Evolutionary conservation across 2,329 filamentous ascomycete genomes (phyloP).

Genomic region (Penicillium nordicum): DNA sequence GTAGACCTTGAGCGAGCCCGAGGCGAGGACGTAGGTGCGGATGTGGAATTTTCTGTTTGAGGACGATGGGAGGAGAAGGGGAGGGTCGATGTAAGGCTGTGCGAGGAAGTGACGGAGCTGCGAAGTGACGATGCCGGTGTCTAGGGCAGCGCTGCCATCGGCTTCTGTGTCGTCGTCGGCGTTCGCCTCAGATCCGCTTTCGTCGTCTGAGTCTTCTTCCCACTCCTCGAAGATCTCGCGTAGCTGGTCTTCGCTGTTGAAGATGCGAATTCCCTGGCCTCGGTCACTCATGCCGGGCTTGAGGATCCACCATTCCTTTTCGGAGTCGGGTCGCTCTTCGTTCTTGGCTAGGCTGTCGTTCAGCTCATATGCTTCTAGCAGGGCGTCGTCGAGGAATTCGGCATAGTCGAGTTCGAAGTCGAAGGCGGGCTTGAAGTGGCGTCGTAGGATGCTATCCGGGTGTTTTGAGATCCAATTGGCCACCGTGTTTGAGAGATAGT

Average conservation of each 20-base stretch:
- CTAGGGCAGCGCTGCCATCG: constrained; percentile 34
- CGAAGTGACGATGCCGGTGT: constrained; percentile 68
- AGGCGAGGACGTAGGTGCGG: constrained; percentile 80
- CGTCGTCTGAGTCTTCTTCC: constrained; percentile 65
- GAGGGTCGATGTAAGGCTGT: constrained; percentile 90
- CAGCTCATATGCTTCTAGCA: constrained; percentile 86
- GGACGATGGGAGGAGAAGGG: constrained; percentile 66
- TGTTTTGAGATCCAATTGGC: constrained; percentile 83
- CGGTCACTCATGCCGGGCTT: constrained; percentile 98
- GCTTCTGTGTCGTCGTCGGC: constrained; percentile 28
- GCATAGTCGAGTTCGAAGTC: constrained; percentile 95
- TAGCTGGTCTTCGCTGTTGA: constrained; percentile 80
- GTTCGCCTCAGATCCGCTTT: constrained; percentile 41
- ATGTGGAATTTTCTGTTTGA: constrained; percentile 87
- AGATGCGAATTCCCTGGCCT: constrained; percentile 87
- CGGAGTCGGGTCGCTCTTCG: constrained; percentile 57
- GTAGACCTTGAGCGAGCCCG: constrained; percentile 74
- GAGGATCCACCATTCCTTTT: constrained; percentile 90
- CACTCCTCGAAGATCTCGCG: constrained; percentile 85
- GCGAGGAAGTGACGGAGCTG: constrained; percentile 94
- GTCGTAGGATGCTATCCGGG: constrained; percentile 64
- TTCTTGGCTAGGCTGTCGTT: constrained; percentile 73
- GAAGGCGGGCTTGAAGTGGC: constrained; percentile 72
- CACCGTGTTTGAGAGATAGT: constrained; percentile 82
- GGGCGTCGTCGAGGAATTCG: constrained; percentile 90